phyloP scores from a whole-genome alignment of 441 rosid genomes.

The Populus hybrid region DNA sequence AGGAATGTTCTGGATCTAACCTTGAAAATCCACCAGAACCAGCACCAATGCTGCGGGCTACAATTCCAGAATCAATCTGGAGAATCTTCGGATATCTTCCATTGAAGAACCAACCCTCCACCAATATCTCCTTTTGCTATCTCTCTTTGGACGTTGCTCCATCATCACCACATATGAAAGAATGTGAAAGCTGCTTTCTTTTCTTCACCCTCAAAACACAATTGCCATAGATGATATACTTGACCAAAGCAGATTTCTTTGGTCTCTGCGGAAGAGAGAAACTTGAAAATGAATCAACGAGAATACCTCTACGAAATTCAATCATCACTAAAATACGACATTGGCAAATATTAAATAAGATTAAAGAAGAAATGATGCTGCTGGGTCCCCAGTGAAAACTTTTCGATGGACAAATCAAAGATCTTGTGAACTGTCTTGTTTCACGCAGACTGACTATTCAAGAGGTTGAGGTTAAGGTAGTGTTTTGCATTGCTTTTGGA shows the following conservation, averaged over 20 bases:
- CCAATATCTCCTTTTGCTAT: conserved; percentile 63
- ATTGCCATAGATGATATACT: not conserved
- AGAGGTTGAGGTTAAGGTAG: too few species aligned
- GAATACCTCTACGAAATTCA: not conserved
- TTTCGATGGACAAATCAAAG: not conserved
- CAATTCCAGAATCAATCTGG: conserved; percentile 57
- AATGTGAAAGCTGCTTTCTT: not conserved
- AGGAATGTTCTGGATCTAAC: conserved; percentile 30
- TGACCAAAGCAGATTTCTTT: not conserved
- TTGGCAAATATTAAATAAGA: not conserved
- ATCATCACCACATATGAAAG: not conserved
- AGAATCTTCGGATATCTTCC: conserved; percentile 51
- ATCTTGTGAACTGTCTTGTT: not conserved
- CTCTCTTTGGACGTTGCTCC: not conserved
- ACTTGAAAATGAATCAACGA: not conserved
- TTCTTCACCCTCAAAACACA: not conserved
- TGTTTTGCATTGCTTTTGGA: too few species aligned
- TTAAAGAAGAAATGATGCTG: not conserved
- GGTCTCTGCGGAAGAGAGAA: not conserved
- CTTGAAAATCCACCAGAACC: conserved; percentile 97
- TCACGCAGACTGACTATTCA: not conserved
- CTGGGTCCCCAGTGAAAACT: not conserved
- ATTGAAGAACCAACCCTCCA: conserved; percentile 68
- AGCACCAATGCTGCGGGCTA: conserved; percentile 79
- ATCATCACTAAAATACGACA: not conserved